phyloP scores from a whole-genome alignment of 345 rosid species.

The Syzygium oleosum region DNA sequence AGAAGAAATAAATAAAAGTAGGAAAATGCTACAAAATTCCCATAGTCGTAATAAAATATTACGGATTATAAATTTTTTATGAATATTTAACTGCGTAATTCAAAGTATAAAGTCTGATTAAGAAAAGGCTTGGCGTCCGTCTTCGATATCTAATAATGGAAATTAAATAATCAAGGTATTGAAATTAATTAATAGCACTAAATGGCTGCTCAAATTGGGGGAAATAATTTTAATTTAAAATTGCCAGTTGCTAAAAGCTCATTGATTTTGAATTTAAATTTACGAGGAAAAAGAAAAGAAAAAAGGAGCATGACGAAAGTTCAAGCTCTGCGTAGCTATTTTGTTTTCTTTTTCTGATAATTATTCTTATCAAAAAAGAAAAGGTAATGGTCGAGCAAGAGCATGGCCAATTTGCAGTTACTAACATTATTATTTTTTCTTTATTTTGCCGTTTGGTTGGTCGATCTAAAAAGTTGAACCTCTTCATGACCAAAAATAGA shows the following conservation, averaged over 20 bases:
- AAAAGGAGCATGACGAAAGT: conserved; percentile 3
- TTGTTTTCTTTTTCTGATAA: neutral
- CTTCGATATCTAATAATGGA: conserved; percentile 46
- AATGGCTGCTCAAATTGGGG: conserved; percentile 4
- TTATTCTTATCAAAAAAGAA: neutral
- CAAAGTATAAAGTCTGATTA: conserved; percentile 81
- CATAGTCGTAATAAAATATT: conserved; percentile 29
- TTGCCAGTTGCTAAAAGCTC: neutral
- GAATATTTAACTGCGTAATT: conserved; percentile 58
- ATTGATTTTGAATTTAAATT: conserved; percentile 2
- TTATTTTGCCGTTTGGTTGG: neutral
- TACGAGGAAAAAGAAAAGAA: conserved; percentile 11
- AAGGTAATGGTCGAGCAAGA: neutral
- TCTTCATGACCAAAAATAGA: neutral
- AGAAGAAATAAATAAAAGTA: conserved; percentile 39
- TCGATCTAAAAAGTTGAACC: neutral
- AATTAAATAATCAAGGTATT: neutral
- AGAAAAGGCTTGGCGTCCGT: conserved; percentile 85
- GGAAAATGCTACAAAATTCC: conserved; percentile 8
- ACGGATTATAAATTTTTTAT: conserved; percentile 29
- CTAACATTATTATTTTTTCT: neutral
- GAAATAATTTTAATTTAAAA: neutral
- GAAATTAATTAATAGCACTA: conserved; percentile 18
- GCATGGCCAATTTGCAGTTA: neutral
- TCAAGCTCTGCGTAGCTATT: neutral